Base-by-base conservation (phyloP, 345 rosid genomes). In the Eucalyptus fibrosa region DNA sequence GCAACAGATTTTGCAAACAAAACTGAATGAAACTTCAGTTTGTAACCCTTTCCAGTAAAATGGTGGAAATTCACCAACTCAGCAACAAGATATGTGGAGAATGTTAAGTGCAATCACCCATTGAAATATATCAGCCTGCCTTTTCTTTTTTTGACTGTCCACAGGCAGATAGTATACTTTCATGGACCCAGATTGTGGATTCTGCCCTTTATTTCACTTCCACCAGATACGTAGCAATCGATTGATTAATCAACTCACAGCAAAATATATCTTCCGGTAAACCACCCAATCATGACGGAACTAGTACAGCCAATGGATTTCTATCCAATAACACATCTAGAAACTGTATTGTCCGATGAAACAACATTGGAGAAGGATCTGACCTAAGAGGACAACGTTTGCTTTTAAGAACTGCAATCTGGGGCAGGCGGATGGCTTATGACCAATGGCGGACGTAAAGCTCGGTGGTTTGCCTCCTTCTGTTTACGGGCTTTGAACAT, bases 401-500 rank as follows among this genome's bases (percentile, higher is more conserved):
- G 83, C 47, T 77, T 37, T 37, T 77, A 82, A 65, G 88, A 89
- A 40, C 34, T 34, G 89, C 87, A 42, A 23, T 77, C n/a, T 62
- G 88, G 72, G 34, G 83, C 42, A 50, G 91, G 89, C 34, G 34
- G 86, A 86, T 92, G 94, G 88, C 82, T 88, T 60, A 92, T 87
- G 67, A 93, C 91, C 91, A 92, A 86, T 4, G 94, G 93, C 5
- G 93, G 91, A 14, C 93, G 91, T 15, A 91, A 40, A 80, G 94
- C 92, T 50, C 16, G 87, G 87, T 92, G 95, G 81, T 91, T 87
- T 40, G 90, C 92, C 21, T 53, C 86, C 49, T 91, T 92, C 87
- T 92, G 89, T 87, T 92, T 93, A 6, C 95, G 95, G 26, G 94
- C 93, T 89, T 89, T 89, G 91, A 89, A 91, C 95, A 92, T 93